These are phyloP conservation scores for Sonneratia caseolaris DNA, from an alignment of 345 rosid genomes.

Conservation along the genomic window DNA sequence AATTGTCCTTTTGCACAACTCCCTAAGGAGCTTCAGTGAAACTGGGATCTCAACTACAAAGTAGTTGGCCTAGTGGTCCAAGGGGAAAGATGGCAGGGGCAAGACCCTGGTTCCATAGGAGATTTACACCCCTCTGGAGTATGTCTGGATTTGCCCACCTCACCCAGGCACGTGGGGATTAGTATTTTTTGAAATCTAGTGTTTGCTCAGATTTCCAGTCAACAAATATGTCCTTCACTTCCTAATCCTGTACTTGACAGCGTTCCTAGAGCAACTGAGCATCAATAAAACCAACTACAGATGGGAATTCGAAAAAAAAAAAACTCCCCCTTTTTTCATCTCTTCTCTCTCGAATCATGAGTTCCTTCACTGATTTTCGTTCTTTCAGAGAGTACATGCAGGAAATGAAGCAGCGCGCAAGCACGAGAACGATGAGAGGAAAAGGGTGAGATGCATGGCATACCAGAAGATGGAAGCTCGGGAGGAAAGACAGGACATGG, in stretches of 20 bases:
- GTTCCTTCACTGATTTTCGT: background rate
- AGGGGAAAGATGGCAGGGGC: too few species aligned
- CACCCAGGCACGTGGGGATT: too few species aligned
- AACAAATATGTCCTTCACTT: too few species aligned
- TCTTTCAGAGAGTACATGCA: background rate
- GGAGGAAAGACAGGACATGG: constrained; percentile 65
- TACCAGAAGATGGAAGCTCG: constrained; percentile 65
- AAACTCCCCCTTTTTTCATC: background rate
- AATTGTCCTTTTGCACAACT: background rate
- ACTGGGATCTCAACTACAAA: too few species aligned
- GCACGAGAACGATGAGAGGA: background rate
- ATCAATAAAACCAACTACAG: background rate
- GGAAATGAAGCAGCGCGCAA: background rate
- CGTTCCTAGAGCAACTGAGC: background rate
- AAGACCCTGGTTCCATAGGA: too few species aligned
- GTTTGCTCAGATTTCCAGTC: too few species aligned
- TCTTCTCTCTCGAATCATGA: background rate
- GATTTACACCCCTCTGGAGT: too few species aligned
- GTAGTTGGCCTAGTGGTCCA: too few species aligned
- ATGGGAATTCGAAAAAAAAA: background rate
- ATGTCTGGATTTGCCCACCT: too few species aligned
- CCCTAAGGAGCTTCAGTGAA: background rate
- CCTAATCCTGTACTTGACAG: background rate
- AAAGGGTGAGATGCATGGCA: constrained; percentile 7
- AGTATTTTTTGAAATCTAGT: too few species aligned